Evolutionary conservation across 768 basidiomycete species (phyloP), one percentile per base, ranked within the genome.

Genomic region (Sutorius australiensis): DNA sequence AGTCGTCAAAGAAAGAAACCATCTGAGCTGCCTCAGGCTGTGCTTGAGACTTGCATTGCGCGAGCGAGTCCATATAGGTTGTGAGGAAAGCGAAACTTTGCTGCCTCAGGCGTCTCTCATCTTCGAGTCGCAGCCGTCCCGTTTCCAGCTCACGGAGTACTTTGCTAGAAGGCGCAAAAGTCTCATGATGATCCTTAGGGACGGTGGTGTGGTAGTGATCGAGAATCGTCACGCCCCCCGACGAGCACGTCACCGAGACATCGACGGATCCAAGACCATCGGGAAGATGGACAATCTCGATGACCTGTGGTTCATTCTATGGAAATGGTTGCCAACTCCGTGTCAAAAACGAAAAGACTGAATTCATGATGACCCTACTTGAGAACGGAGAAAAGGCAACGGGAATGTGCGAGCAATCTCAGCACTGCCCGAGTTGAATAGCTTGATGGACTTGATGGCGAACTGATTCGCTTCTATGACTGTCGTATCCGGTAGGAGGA

Each of bases 31-130:
- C 58, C 17, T 58, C 59, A 0, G 42, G 36, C 13, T 55, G 50
- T 3, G 1, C 6, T 0, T 54, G 31, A 21, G 39, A 47, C n/a
- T 64, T 58, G 54, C 56, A 64, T 38, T 64, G 52, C 7, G 64
- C 64, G 17, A 65, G 59, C 17, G 64, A 66, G 38, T 66, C 56
- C 59, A 64, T 66, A 27, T 61, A 64, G 2, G 64, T 66, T 5
- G 65, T 61, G 24, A 67, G 52, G 39, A 67, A 66, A 10, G 46
- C 39, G 46, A 64, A 46, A 37, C 61, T 55, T 31, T 61, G 51
- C 30, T 64, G 51, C 39, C 59, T 61, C 48, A 64, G 33, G 1
- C 51, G 47, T n/a, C 21, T 54, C 46, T 65, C 64, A 10, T 66
- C 55, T 47, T 48, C 37, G 10, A 66, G 46, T 27, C 53, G 55